Base-by-base conservation (phyloP, 1,284 basidiomycete genomes). In the Fomitopsis betulina region DNA sequence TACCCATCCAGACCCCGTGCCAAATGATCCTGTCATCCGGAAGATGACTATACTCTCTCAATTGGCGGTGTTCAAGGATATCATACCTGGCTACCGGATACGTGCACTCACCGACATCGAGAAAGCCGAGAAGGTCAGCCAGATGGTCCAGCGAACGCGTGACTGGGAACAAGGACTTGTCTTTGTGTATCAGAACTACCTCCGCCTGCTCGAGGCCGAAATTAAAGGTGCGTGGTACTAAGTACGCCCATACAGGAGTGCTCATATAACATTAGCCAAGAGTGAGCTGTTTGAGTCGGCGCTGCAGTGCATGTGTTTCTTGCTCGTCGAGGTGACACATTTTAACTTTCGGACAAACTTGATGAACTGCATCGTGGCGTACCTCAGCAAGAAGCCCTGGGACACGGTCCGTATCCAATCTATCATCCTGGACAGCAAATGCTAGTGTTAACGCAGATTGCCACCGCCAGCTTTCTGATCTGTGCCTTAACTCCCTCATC, bases 151-250 rank as follows among this genome's bases (percentile, higher is more conserved):
- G 19, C 82, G 88, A 32, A 88, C 93, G 62, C 84, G 97, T 65
- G 97, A 99, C 70, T 99, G 91, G 82, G 97, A 99, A 72, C 94
- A 98, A 72, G 91, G 95, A n/a, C 80, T 99, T 53, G 91, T 99
- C 21, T 76, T 79, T 54, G 86, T 90, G 40, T 99, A 99, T 74
- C 94, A 97, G 72, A 79, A 81, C 13, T 99, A 93, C 74, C 81
- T 99, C 61, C 90, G 90, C 61, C 76, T 84, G 49, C 83, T 98
- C 55, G 96, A 98, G 74, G 73, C 76, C 32, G 94, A 97, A 74
- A 74, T 96, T 65, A 93, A 96, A 85, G 83, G 92, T 95, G 64
- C 67, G 57, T 23, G n/a, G n/a, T 35, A 58, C 57, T 54, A 55
- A 12, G n/a, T 45, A 10, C 10, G 39, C 55, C 51, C 50, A 17